Conservation (phyloP, 2,329 filamentous ascomycete species). For the Aspergillus brunneoviolaceus region DNA sequence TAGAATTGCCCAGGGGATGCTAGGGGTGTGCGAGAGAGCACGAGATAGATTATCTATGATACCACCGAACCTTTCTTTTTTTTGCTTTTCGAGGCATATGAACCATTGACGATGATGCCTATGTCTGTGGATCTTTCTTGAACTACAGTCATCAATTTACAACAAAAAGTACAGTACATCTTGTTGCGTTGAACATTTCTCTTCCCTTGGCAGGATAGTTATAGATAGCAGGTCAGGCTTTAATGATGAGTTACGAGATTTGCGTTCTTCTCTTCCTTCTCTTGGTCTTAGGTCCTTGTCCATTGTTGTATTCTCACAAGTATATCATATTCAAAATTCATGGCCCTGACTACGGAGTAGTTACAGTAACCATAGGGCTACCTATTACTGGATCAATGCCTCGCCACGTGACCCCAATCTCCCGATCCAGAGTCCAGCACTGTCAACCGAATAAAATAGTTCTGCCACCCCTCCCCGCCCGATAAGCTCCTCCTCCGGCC, state of each 20-base stretch:
- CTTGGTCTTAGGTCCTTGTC: no score
- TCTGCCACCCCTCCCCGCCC: background rate
- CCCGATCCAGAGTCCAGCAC: no score
- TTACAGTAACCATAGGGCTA: no score
- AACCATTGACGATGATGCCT: no score
- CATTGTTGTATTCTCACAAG: no score
- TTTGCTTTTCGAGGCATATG: background rate
- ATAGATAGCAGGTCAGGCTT: background rate
- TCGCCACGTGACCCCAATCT: background rate
- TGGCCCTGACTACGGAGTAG: no score
- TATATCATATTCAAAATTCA: no score
- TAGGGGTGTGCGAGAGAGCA: background rate
- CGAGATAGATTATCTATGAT: background rate
- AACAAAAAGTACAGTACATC: background rate
- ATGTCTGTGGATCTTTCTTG: no score
- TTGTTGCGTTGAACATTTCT: background rate
- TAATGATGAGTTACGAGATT: background rate
- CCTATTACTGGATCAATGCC: no score
- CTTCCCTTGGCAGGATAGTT: background rate
- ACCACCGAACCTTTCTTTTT: background rate
- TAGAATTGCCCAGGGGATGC: background rate
- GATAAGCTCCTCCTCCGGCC: background rate
- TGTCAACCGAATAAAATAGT: background rate
- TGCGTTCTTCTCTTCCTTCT: background rate
- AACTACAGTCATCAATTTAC: background rate